Conservation (phyloP, 441 rosid species). For the Populus hybrid region DNA sequence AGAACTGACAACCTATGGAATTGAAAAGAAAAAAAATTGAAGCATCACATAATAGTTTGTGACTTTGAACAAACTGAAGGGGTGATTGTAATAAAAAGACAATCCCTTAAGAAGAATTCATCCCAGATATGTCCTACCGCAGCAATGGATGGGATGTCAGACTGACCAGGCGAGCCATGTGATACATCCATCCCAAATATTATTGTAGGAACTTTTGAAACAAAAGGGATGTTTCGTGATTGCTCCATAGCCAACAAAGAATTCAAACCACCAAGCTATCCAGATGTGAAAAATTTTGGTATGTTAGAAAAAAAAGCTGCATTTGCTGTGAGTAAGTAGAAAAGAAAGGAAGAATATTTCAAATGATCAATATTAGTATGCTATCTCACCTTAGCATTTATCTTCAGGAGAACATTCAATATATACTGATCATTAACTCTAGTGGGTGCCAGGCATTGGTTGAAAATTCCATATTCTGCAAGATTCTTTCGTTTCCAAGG, state of each 20-base stretch:
- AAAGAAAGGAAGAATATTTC: neutral
- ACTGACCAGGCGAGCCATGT: constrained; percentile 74
- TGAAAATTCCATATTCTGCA: constrained; percentile 62
- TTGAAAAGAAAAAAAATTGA: neutral
- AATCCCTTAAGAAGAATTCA: neutral
- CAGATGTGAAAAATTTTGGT: constrained; percentile 11
- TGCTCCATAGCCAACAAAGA: constrained; percentile 55
- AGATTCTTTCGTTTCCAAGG: constrained; percentile 74
- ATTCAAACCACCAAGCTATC: constrained; percentile 81
- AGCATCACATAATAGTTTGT: neutral
- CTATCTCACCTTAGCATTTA: constrained; percentile 61
- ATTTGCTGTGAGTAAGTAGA: neutral
- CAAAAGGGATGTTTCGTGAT: constrained; percentile 49
- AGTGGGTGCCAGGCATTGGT: constrained; percentile 61
- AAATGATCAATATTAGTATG: neutral
- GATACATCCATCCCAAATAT: constrained; percentile 81
- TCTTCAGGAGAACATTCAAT: constrained; percentile 64
- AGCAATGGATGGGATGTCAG: constrained; percentile 70
- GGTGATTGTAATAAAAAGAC: neutral
- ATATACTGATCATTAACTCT: constrained; percentile 67
- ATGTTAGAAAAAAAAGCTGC: neutral
- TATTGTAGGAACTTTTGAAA: constrained; percentile 68
- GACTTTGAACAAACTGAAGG: neutral
- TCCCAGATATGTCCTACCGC: constrained; percentile 39
- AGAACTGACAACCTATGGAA: constrained; percentile 54